Base-by-base conservation (phyloP, 2,329 filamentous ascomycete genomes). In the Davidsoniella neocaledoniae region DNA sequence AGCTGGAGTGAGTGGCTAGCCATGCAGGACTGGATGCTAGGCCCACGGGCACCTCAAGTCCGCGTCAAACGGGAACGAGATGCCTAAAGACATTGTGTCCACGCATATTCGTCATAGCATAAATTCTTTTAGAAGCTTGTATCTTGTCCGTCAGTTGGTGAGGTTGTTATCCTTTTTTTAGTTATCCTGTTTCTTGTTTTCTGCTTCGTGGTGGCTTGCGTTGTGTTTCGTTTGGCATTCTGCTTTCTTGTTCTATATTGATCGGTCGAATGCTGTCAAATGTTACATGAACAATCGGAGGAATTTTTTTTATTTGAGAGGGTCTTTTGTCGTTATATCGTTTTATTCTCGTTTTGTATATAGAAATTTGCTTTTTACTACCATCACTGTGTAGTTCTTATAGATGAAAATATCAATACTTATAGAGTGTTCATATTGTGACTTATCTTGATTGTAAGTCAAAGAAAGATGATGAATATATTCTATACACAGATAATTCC, bases 11-110 rank as follows among this genome's bases (percentile, higher is more conserved):
- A 90, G 59, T 96, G 90, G 90, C 68, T 95, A 29, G 86, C 86
- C 10, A 93, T 95, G 86, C 86, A 94, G 64, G 90, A 95, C 63
- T 96, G 90, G 90, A 94, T 94, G 87, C 69, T 95, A n/a, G 88
- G 88, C 2, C 83, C 85, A 1, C 70, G 85, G 54, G 81, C 81
- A 29, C 83, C 82, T 14, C 29, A 43, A 12, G 29, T 33, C 3
- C 38, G 46, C 12, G 46, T 52, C 2, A 52, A 52, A 42, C 41
- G 46, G 25, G 50, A 52, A 37, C 41, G 50, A 25, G 46, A 48
- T 4, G 42, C n/a, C 33, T 49, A 44, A 33, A 17, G 17, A 19
- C n/a, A n/a, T 12, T 7, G 4, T 9, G 9, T 33, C 26, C 8
- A 33, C 4, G 8, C 26, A 33, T 33, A 33, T 8, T 5, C 21